Evolutionary conservation across 2,329 filamentous ascomycete genomes (phyloP), one percentile per base, ranked within the genome.

Genomic region (Alternaria triticimaculans): DNA sequence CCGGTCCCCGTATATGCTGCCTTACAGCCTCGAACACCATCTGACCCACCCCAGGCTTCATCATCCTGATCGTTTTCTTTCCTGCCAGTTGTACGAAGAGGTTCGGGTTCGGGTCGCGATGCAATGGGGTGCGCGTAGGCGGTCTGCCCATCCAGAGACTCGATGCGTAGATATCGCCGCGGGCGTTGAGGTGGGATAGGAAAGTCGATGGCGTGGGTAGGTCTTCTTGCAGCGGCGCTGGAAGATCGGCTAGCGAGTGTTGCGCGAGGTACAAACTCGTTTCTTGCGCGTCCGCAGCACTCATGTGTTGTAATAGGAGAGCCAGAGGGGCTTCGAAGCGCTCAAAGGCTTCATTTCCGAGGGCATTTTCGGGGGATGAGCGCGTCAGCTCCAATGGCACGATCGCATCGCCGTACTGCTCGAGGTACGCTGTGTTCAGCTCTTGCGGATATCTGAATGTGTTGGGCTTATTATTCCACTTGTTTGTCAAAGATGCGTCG

Each of bases 71-170:
- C 0, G 82, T 77, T 80, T 99, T 99, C 55, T 76, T 80, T 5
- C 92, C 89, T 15, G 88, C 88, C 12, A 98, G 80, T 80, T 99
- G 96, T 49, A 92, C 88, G 77, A 98, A 97, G 0, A 97, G 73
- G 76, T 99, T 99, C 0, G 93, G 93, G 73, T 98, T 98, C 0
- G 96, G 96, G 74, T 99, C 96, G 58, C 92, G 88, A 80, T 99
- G 96, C 4, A 97, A 83, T 4, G 96, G 94, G 1, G 96, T 97
- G 71, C 93, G 94, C 0, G 94, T 97, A 0, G 93, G 93, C 43
- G 93, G 89, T 14, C 90, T 84, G 1, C 96, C 96, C 12, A 98
- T 86, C 95, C 95, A 99, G 46, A 98, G 83, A 71, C 92, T 96
- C 0, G 91, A 90, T 71, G 86, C 88, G 77, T 98, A 97, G n/a